Base-by-base conservation (phyloP, 495 filamentous ascomycete genomes). In the Penicillium paradoxum region DNA sequence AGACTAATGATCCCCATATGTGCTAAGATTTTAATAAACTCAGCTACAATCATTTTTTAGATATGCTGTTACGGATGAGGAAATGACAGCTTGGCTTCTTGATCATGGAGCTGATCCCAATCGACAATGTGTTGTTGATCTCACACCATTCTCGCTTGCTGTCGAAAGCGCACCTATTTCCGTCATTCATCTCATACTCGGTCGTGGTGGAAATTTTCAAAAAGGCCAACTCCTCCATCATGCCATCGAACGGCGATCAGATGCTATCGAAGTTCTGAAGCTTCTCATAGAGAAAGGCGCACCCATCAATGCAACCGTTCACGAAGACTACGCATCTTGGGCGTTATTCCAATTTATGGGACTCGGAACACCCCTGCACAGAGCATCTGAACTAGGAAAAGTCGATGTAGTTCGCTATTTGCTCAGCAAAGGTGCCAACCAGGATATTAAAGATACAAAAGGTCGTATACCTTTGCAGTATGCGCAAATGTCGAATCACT, bases 151-250 rank as follows among this genome's bases (percentile, higher is more conserved):
- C 17, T 65, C 62, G 10, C 17, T 46, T 51, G 58, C 62, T 36
- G 56, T 61, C 25, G 39, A 65, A 30, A 15, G 33, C 43, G 62
- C 55, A 21, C 22, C 56, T 11, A 15, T 61, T 18, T 53, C 56
- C 10, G 43, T 57, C 21, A 51, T 65, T 19, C 4, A 48, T 4
- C 58, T 61, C 10, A 51, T 62, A 21, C 18, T 55, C 27, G 48
- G 29, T 18, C 53, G 25, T 51, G 58, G 58, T 25, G 53, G 55
- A 34, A 49, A 65, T 51, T 43, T 44, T 40, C 41, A 15, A 52
- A 64, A 58, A 51, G 58, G 58, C 32, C 58, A 61, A 24, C 55
- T 61, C 22, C 53, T 62, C 9, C 54, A 65, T 40, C 47, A 59
- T 32, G 55, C 56, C 50, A 25, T 62, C 15, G 41, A 53, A 38